These are phyloP conservation scores for Puccinia triticina DNA, from an alignment of 1,284 basidiomycete species.

Conservation along the genomic window DNA sequence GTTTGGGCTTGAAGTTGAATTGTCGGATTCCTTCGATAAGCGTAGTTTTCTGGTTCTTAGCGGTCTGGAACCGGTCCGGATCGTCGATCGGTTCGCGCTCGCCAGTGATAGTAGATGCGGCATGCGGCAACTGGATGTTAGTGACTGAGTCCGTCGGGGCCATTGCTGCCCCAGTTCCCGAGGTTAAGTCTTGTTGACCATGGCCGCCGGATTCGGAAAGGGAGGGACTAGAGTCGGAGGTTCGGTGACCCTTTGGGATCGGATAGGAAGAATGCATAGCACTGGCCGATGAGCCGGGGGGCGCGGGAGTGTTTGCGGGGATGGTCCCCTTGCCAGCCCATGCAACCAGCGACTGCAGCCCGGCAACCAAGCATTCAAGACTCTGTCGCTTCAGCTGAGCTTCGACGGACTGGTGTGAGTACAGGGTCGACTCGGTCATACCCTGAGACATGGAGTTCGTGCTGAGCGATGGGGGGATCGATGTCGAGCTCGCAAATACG, in stretches of 20 bases:
- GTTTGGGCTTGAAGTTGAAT: conserved; percentile 98
- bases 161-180: conserved; percentile 47
- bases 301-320: conserved; percentile 53
- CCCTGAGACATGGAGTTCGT: conserved; percentile 67
- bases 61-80: conserved; percentile 88
- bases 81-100: conserved; percentile 78
- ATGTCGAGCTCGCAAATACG: conserved; percentile 56
- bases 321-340: conserved; percentile 68
- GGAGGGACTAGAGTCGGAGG: conserved; percentile 25
- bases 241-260: conserved; percentile 23
- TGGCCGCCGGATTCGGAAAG: conserved; percentile 52
- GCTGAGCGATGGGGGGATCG: conserved; percentile 69
- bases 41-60: conserved; percentile 95
- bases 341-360: conserved; percentile 81
- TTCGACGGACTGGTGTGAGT: conserved; percentile 71
- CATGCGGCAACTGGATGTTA: conserved; percentile 61
- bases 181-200: conserved; percentile 56
- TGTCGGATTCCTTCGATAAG: conserved; percentile 93
- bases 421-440: conserved; percentile 54
- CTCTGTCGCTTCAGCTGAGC: conserved; percentile 81
- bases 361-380: conserved; percentile 82
- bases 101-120: conserved; percentile 64
- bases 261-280: conserved; percentile 56
- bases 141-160: conserved; percentile 25
- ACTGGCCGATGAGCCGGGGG: conserved; percentile 59